Evolutionary conservation across 768 basidiomycete genomes (phyloP).

Genomic region (Mycena venus): DNA sequence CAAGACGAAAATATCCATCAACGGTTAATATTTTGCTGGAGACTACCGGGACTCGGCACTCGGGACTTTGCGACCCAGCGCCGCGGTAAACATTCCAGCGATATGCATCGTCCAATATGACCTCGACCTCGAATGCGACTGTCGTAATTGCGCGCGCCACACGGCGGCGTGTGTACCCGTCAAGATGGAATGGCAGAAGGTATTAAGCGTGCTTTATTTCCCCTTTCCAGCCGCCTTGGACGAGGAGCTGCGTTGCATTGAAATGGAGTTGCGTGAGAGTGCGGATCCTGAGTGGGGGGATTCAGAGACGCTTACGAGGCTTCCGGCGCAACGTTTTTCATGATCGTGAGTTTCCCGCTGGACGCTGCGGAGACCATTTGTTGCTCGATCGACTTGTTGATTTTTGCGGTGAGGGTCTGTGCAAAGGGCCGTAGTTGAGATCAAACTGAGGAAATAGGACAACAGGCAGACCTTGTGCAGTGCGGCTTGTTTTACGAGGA

Average conservation of each 20-base stretch:
- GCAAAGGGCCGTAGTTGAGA: too few species aligned
- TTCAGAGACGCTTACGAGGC: too few species aligned
- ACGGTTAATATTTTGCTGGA: background rate
- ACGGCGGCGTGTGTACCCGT: background rate
- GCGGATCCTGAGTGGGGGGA: background rate
- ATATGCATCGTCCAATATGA: too few species aligned
- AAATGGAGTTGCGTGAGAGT: background rate
- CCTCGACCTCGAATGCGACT: too few species aligned
- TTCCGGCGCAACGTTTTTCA: slow-evolving; percentile 76
- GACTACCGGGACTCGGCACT: background rate
- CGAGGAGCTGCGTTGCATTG: slow-evolving; percentile 1
- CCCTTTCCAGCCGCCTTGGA: slow-evolving; percentile 13
- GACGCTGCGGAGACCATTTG: slow-evolving; percentile 94
- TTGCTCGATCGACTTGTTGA: slow-evolving; percentile 91
- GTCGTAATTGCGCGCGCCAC: too few species aligned
- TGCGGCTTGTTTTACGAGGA: slow-evolving; percentile 79
- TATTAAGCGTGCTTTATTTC: background rate
- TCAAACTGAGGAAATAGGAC: background rate
- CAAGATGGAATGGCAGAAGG: background rate
- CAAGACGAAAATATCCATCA: too few species aligned
- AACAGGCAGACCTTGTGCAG: slow-evolving; percentile 81
- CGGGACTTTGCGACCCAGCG: too few species aligned
- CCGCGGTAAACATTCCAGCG: too few species aligned
- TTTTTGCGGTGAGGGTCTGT: slow-evolving; percentile 89
- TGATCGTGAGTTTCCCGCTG: slow-evolving; percentile 90